Conservation (phyloP, 1,139 yeast genomes). For the Debaryomyces sp. region DNA sequence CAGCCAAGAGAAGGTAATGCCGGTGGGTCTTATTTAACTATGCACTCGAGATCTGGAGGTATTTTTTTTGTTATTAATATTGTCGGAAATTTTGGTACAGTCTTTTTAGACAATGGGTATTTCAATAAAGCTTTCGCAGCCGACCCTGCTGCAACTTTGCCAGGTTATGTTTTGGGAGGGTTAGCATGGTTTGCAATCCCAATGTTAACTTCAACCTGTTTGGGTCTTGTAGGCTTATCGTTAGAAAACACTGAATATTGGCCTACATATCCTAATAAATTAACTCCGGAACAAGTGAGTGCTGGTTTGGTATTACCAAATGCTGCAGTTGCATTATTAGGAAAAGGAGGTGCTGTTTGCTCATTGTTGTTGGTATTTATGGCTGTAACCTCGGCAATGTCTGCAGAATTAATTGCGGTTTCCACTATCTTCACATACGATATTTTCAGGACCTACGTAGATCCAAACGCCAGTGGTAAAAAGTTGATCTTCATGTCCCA, state of each 20-base stretch:
- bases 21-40: conserved; percentile 76
- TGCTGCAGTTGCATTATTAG: conserved; percentile 83
- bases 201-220: conserved; percentile 74
- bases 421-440: conserved; percentile 39
- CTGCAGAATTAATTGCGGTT: conserved; percentile 40
- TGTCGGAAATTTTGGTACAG: conserved; percentile 89
- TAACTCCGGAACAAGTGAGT: conserved; percentile 68
- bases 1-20: conserved; percentile 76
- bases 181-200: conserved; percentile 92
- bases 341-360: conserved; percentile 85
- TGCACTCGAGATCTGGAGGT: conserved; percentile 77
- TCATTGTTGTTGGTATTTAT: conserved; percentile 76
- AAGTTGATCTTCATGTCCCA: conserved; percentile 31
- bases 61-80: conserved; percentile 81
- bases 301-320: conserved; percentile 86
- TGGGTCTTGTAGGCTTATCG: conserved; percentile 81
- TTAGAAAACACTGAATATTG: conserved; percentile 67
- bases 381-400: conserved; percentile 69
- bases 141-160: conserved; percentile 78
- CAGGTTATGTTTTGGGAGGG: conserved; percentile 93
- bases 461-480: conserved; percentile 32
- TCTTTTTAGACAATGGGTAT: conserved; percentile 85
- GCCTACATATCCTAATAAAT: conserved; percentile 74
- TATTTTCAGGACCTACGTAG: conserved; percentile 30
- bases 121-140: conserved; percentile 92